These are phyloP conservation scores for Thalassia testudinum DNA, from an alignment of 116 monocot genomes.

Conservation along the genomic window DNA sequence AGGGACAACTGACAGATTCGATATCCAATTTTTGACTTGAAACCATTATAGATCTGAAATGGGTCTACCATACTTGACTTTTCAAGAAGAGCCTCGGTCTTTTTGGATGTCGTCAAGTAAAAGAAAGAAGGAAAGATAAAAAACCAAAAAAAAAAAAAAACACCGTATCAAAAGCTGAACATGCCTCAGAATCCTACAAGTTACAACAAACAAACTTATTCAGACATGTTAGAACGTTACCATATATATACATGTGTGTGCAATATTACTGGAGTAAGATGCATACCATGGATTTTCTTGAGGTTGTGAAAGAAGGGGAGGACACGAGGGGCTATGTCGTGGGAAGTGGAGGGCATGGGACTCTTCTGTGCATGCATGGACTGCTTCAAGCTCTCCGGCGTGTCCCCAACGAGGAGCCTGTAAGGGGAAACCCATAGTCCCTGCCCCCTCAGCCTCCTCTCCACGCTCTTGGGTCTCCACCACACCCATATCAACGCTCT, in stretches of 20 bases:
- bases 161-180: background rate
- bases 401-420: constrained; percentile 21
- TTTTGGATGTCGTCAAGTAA: too few relatives aligned
- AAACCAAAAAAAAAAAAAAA: background rate
- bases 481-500: constrained; percentile 9
- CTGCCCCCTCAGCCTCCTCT: constrained; percentile 20
- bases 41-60: too few relatives aligned
- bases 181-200: background rate
- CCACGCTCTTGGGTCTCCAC: constrained; percentile 27
- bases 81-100: too few relatives aligned
- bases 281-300: constrained; percentile 15
- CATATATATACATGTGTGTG: too few relatives aligned
- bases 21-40: too few relatives aligned
- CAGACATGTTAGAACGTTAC: too few relatives aligned
- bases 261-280: too few relatives aligned
- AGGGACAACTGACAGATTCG: too few relatives aligned
- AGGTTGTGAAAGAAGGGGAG: constrained; percentile 10
- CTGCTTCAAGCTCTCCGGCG: constrained; percentile 5
- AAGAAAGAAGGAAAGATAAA: too few relatives aligned
- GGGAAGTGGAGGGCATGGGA: constrained; percentile 17
- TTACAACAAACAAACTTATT: background rate
- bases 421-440: constrained; percentile 26
- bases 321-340: constrained; percentile 18
- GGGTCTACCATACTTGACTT: too few relatives aligned
- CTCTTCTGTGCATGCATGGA: constrained; percentile 8